Conservation (phyloP, 1,284 basidiomycete genomes). For the Xerocomus nothofagi region DNA sequence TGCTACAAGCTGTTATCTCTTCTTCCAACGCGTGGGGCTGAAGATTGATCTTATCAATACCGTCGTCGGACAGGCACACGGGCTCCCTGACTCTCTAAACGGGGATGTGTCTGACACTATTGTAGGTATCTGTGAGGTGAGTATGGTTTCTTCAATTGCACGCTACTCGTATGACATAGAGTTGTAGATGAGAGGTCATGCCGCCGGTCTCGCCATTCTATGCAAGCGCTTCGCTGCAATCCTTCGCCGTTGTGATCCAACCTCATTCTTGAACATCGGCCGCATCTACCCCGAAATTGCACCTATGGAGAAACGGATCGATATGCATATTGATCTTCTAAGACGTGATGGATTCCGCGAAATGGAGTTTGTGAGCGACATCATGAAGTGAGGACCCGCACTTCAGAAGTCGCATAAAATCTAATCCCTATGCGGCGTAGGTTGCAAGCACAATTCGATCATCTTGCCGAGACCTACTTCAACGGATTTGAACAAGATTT, state of each 20-base stretch:
- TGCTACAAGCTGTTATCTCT: slow-evolving; percentile 83
- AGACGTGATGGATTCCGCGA: slow-evolving; percentile 89
- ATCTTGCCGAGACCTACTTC: slow-evolving; percentile 85
- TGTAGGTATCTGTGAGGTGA: slow-evolving; percentile 87
- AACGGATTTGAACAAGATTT: slow-evolving; percentile 79
- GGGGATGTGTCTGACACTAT: slow-evolving; percentile 77
- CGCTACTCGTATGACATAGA: background rate
- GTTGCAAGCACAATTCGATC: slow-evolving; percentile 88
- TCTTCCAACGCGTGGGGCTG: slow-evolving; percentile 83
- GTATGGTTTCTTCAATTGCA: slow-evolving; percentile 16
- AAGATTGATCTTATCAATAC: slow-evolving; percentile 86
- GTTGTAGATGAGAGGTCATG: slow-evolving; percentile 73
- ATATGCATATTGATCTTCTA: slow-evolving; percentile 85
- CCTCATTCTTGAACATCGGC: slow-evolving; percentile 83
- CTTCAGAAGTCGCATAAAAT: background rate
- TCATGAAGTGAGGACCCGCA: slow-evolving; percentile 65
- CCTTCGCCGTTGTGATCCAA: slow-evolving; percentile 74
- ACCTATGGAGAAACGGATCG: slow-evolving; percentile 87
- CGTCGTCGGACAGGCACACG: slow-evolving; percentile 78
- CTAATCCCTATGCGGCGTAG: slow-evolving; percentile 39
- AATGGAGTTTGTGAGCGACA: slow-evolving; percentile 87
- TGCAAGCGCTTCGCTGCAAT: slow-evolving; percentile 87
- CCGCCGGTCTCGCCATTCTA: slow-evolving; percentile 75
- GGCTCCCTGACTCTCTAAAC: slow-evolving; percentile 80
- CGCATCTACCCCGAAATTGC: slow-evolving; percentile 82